phyloP scores from a whole-genome alignment of 177 flowering plant genomes.

The Tripterygium wilfordii region DNA sequence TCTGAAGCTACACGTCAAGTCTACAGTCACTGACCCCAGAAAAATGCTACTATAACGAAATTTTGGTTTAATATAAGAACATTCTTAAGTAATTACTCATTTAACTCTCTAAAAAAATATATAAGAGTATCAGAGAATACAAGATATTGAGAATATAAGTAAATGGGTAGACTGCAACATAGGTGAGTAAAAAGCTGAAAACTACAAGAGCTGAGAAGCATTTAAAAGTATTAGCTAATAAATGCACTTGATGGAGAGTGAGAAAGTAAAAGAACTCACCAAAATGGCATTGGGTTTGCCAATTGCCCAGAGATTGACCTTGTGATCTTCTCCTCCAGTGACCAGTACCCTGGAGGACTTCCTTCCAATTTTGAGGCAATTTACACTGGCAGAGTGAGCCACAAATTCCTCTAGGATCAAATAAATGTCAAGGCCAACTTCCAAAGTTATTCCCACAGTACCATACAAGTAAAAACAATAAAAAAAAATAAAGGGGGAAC shows the following conservation, averaged over 20 bases:
- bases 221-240: background rate
- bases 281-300: conserved; percentile 91
- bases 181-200: background rate
- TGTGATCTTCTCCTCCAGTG: conserved; percentile 98
- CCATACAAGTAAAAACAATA: background rate
- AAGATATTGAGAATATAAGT: background rate
- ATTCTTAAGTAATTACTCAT: no score
- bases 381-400: conserved; percentile 81
- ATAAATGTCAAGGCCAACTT: background rate
- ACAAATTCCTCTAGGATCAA: conserved; percentile 79
- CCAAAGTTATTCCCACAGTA: background rate
- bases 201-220: background rate
- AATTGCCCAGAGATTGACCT: conserved; percentile 97
- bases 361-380: conserved; percentile 92
- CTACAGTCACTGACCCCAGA: no score
- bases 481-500: background rate
- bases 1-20: no score
- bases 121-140: background rate
- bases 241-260: background rate
- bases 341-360: conserved; percentile 93
- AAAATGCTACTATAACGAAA: no score
- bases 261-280: conserved; percentile 38
- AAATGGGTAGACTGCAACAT: background rate
- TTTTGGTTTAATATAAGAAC: background rate
- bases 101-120: no score